phyloP scores from a whole-genome alignment of 2,329 filamentous ascomycete genomes.

The Pseudogymnoascus sp. region DNA sequence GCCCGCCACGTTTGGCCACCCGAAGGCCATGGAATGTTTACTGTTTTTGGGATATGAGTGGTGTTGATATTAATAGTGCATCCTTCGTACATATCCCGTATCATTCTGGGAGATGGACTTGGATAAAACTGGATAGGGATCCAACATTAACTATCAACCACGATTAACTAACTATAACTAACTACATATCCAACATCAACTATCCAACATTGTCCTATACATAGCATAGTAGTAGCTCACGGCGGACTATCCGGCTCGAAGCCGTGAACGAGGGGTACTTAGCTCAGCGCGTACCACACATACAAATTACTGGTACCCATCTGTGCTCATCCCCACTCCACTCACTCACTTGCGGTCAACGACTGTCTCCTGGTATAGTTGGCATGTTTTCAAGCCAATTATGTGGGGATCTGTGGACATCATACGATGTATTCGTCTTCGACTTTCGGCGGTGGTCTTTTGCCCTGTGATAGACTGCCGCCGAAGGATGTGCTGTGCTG shows the following conservation, averaged over 20 bases:
- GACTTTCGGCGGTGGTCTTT: background rate
- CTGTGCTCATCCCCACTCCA: background rate
- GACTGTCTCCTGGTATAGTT: background rate
- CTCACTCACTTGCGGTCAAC: background rate
- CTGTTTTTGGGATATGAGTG: background rate
- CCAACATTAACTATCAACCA: background rate
- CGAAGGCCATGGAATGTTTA: background rate
- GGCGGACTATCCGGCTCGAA: background rate
- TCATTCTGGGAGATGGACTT: background rate
- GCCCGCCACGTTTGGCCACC: background rate
- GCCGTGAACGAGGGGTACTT: background rate
- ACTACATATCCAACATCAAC: too few species aligned
- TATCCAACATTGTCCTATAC: background rate
- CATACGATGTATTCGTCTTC: background rate
- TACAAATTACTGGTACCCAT: background rate
- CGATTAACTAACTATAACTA: background rate
- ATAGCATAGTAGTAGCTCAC: background rate
- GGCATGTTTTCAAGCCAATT: background rate
- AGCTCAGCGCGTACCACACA: background rate
- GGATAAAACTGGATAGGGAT: background rate
- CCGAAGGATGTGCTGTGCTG: background rate
- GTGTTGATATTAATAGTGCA: background rate
- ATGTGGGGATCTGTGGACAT: background rate
- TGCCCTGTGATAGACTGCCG: background rate
- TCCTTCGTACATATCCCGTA: background rate